Conservation (phyloP, 257 asterid genomes). For the Leptodermis oblonga region DNA sequence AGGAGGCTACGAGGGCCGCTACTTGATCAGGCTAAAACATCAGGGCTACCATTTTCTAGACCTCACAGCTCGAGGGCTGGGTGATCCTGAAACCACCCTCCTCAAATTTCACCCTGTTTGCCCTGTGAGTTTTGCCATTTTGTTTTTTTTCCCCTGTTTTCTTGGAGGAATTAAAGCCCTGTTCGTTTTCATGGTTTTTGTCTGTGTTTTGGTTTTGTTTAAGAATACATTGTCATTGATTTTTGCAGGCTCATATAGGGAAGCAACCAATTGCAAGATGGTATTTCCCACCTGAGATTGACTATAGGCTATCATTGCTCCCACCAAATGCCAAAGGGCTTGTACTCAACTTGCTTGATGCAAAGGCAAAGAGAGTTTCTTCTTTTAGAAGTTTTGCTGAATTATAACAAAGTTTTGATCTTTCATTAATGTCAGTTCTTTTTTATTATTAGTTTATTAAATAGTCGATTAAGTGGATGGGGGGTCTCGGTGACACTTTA, state of each 20-base stretch:
- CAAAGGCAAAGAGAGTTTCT: constrained; percentile 42
- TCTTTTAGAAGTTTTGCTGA: not conserved
- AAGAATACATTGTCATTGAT: not conserved
- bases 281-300: constrained; percentile 94
- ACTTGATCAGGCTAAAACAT: constrained; percentile 55
- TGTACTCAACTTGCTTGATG: constrained; percentile 80
- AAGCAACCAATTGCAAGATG: constrained; percentile 92
- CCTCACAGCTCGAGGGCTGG: constrained; percentile 78
- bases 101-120: constrained; percentile 86
- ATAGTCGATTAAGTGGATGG: not conserved
- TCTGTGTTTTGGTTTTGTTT: too few relatives aligned
- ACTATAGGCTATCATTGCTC: constrained; percentile 74
- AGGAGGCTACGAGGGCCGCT: constrained; percentile 88
- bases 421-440: not conserved
- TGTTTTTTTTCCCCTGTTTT: too few relatives aligned
- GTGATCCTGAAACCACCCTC: constrained; percentile 88
- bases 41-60: constrained; percentile 81
- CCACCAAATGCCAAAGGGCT: constrained; percentile 73
- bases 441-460: too few relatives aligned
- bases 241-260: constrained; percentile 69
- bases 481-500: not conserved
- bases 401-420: not conserved
- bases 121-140: constrained; percentile 54
- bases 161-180: too few relatives aligned
- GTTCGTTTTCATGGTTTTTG: too few relatives aligned